Evolutionary conservation across 2,329 filamentous ascomycete species (phyloP).

Genomic region (Phialophora chinensis): DNA sequence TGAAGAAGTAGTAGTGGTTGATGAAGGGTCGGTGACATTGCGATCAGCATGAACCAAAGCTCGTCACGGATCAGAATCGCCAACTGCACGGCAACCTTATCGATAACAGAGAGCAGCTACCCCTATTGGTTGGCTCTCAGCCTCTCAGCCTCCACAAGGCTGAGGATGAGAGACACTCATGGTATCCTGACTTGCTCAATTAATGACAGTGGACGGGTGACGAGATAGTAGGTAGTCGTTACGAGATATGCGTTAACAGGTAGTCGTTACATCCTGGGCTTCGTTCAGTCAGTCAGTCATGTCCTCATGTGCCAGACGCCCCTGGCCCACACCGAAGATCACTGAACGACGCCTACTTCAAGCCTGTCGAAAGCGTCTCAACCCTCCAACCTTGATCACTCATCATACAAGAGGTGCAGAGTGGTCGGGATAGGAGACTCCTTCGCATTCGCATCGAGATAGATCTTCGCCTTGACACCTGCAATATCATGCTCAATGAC

Average conservation of each 20-base stretch:
- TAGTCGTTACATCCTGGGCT: background rate
- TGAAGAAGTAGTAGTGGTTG: background rate
- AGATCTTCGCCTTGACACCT: conserved; percentile 56
- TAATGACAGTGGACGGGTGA: too few relatives aligned
- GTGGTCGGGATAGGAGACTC: conserved; percentile 55
- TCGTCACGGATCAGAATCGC: background rate
- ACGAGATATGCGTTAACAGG: background rate
- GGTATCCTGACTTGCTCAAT: background rate
- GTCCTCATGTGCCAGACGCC: background rate
- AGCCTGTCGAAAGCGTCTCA: background rate
- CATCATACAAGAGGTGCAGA: conserved; percentile 52
- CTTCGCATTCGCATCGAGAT: conserved; percentile 56
- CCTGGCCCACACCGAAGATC: background rate
- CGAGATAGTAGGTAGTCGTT: background rate
- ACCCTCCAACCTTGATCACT: background rate
- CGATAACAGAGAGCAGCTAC: background rate
- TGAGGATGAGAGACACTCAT: background rate
- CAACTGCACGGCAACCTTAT: conserved; percentile 22
- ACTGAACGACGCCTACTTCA: background rate
- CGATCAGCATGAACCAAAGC: conserved; percentile 10
- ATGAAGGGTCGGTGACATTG: background rate
- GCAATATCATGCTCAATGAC: conserved; percentile 54
- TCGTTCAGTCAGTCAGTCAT: background rate
- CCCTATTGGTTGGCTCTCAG: background rate
- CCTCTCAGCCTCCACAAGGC: background rate